Evolutionary conservation across 2,329 filamentous ascomycete species (phyloP).

Genomic region (Penicillium brevicompactum): DNA sequence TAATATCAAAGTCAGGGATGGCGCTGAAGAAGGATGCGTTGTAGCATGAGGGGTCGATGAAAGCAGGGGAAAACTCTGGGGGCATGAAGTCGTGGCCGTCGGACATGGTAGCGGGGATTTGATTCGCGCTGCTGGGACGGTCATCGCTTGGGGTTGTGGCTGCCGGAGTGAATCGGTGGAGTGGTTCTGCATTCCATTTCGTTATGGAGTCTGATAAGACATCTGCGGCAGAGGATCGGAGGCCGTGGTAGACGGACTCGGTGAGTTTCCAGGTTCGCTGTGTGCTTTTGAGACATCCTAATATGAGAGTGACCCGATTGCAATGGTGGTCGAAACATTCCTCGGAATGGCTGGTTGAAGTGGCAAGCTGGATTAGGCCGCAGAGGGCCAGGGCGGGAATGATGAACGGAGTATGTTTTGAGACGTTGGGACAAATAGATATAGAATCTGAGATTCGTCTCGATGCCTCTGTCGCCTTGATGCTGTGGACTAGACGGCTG

Average conservation of each 20-base stretch:
- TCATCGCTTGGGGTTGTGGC: conserved; percentile 23
- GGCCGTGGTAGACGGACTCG: conserved; percentile 28
- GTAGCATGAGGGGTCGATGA: conserved; percentile 36
- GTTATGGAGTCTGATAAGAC: conserved; percentile 31
- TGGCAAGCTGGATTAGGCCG: conserved; percentile 39
- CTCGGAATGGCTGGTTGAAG: conserved; percentile 33
- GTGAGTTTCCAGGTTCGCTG: conserved; percentile 35
- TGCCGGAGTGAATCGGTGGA: conserved; percentile 24
- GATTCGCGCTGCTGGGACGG: conserved; percentile 12
- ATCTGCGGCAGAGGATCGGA: conserved; percentile 32
- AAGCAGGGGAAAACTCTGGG: conserved; percentile 28
- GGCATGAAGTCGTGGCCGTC: conserved; percentile 30
- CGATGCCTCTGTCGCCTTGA: conserved; percentile 40
- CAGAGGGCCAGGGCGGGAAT: conserved; percentile 33
- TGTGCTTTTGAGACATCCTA: conserved; percentile 37
- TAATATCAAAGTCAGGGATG: conserved; percentile 30
- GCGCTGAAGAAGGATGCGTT: conserved; percentile 32
- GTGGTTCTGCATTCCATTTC: conserved; percentile 29
- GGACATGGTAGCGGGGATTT: conserved; percentile 11
- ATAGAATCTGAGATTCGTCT: conserved; percentile 35
- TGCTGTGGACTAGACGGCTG: conserved; percentile 36
- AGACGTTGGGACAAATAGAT: conserved; percentile 35
- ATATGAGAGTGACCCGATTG: conserved; percentile 39
- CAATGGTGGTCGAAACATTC: conserved; percentile 43
- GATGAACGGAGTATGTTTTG: conserved; percentile 35